Conservation (phyloP, 2,329 filamentous ascomycete genomes). For the Ophiosphaerella narmari region DNA sequence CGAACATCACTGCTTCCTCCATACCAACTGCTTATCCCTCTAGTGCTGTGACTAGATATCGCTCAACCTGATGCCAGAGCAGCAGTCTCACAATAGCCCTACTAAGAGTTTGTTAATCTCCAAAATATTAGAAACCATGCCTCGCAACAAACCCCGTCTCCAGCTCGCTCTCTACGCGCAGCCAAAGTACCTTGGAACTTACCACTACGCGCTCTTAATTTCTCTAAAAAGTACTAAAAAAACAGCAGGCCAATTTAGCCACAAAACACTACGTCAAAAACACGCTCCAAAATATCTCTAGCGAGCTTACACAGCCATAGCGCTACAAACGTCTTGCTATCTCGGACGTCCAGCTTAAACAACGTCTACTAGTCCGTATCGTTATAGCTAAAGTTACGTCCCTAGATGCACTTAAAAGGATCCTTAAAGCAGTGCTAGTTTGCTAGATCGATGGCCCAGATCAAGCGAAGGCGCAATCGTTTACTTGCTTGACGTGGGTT, state of each 20-base stretch:
- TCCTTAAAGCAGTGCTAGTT: conserved; percentile 3
- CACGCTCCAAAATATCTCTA: conserved; percentile 4
- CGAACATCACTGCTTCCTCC: no score
- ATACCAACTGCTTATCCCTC: no score
- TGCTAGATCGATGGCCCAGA: conserved; percentile 3
- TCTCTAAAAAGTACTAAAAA: conserved; percentile 13
- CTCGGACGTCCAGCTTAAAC: conserved; percentile 4
- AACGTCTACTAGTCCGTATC: conserved; percentile 5
- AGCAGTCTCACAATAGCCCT: no score
- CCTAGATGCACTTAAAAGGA: background rate
- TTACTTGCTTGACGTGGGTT: conserved; percentile 6
- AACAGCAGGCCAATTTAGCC: background rate
- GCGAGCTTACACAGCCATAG: conserved; percentile 2
- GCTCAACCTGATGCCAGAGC: no score
- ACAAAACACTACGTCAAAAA: conserved; percentile 9
- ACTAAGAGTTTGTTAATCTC: background rate
- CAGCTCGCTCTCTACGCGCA: conserved; percentile 27
- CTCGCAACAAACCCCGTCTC: conserved; percentile 23
- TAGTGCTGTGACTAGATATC: no score
- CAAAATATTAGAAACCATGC: background rate
- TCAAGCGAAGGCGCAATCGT: background rate
- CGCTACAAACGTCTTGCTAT: conserved; percentile 5
- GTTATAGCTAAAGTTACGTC: conserved; percentile 9
- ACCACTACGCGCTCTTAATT: conserved; percentile 28
- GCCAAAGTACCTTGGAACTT: conserved; percentile 20